A percentile compares a stretch with the other conserved stretches of the same genome.
Evolutionary conservation across 257 asterid species (phyloP).

Genomic region (Haberlea rhodopensis): DNA sequence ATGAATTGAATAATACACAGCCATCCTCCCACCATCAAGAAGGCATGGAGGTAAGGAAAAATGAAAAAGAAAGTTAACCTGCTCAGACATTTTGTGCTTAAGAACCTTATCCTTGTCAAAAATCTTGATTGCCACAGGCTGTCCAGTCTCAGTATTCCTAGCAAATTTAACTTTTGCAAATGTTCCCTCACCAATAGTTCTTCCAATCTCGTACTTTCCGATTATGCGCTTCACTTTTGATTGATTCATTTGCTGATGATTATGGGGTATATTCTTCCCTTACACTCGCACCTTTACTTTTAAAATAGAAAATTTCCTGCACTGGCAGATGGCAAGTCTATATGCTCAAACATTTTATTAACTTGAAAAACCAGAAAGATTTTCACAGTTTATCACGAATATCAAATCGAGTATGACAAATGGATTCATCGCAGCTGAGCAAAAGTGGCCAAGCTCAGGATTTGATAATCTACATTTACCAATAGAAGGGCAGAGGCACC

Average conservation of each 20-base stretch:
- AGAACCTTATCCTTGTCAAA: slow-evolving; percentile 92
- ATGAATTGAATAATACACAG: neutral
- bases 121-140: slow-evolving; percentile 80
- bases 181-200: slow-evolving; percentile 94
- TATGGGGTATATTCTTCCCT: slow-evolving; percentile 1
- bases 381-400: too few species aligned
- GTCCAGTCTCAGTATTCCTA: slow-evolving; percentile 71
- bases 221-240: slow-evolving; percentile 63
- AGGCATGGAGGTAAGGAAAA: neutral
- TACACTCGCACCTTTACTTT: slow-evolving; percentile 18
- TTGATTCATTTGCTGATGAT: slow-evolving; percentile 49
- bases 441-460: neutral
- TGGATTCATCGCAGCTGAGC: neutral
- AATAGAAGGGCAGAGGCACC: slow-evolving; percentile 4
- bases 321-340: slow-evolving; percentile 8
- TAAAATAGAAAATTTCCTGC: slow-evolving; percentile 32
- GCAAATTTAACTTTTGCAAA: slow-evolving; percentile 94
- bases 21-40: neutral
- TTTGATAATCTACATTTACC: slow-evolving; percentile 6
- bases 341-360: neutral
- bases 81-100: slow-evolving; percentile 92
- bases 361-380: too few species aligned
- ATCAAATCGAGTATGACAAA: too few species aligned
- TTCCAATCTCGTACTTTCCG: slow-evolving; percentile 87
- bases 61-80: slow-evolving; percentile 42